Conservation (phyloP, 2,329 filamentous ascomycete species). For the Clonostachys chloroleuca region DNA sequence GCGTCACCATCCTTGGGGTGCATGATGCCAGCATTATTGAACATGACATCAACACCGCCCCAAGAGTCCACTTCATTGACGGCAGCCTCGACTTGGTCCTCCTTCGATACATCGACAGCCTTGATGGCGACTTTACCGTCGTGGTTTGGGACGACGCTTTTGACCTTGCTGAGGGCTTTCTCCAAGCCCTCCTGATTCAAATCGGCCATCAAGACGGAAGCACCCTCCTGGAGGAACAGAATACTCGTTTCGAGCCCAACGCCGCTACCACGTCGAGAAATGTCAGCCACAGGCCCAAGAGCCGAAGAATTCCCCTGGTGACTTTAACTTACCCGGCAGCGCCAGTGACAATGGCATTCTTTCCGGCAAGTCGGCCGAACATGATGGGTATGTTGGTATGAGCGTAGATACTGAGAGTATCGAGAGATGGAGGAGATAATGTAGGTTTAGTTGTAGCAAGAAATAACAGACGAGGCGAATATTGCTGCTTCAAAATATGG, state of each 20-base stretch:
- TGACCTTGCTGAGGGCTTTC: conserved; percentile 55
- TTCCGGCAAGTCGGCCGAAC: conserved; percentile 12
- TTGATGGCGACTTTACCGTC: conserved; percentile 42
- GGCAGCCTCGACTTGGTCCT: conserved; percentile 57
- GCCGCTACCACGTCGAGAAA: conserved; percentile 38
- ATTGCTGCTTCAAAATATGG: no score
- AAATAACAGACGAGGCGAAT: no score
- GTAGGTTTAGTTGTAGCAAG: no score
- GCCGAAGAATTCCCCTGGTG: not conserved
- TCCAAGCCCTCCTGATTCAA: conserved; percentile 62
- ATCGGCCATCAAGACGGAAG: conserved; percentile 66
- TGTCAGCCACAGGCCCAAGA: not conserved
- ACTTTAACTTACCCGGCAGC: conserved; percentile 56
- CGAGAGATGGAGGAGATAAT: no score
- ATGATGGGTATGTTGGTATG: conserved; percentile 4
- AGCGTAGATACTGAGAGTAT: no score
- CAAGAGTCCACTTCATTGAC: conserved; percentile 60
- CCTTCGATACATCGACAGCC: conserved; percentile 65
- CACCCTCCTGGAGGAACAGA: conserved; percentile 68
- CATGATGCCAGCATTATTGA: conserved; percentile 82
- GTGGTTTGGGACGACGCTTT: conserved; percentile 46
- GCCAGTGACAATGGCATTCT: conserved; percentile 55
- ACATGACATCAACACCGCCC: conserved; percentile 71
- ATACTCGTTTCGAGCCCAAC: conserved; percentile 73
- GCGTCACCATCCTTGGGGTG: conserved; percentile 62